Base-by-base conservation (phyloP, 352 stramenopile species). In the Blastocystis sp. region DNA sequence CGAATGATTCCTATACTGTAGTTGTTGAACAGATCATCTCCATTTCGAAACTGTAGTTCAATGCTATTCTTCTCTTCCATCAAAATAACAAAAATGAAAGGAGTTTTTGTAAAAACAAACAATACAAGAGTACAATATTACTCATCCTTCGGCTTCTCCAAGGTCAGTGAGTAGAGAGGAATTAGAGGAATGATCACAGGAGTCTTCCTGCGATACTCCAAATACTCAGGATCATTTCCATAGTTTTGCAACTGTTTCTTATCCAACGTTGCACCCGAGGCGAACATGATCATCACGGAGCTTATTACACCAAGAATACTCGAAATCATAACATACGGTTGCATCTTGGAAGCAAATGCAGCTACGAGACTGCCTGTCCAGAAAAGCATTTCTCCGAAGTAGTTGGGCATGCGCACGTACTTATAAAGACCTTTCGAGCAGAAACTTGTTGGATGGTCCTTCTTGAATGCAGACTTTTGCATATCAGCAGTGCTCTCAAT, bases 21-120 rank as follows among this genome's bases (percentile, higher is more conserved):
- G 63, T 87, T 87, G 15, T 87, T 73, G 76, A 87, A 87, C 39
- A 87, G 39, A 75, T 87, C 76, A 15, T 87, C 76, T 3, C 59
- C 76, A 26, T 56, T 47, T 55, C 76, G 53, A 26, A 87, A 87
- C 43, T 87, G 7, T 0, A 87, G 26, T 23, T 73, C 55, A 34
- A 87, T 80, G n/a, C 41, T 80, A 7, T 45, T 50, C 18, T 7
- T 8, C 23, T 37, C 47, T 26, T 80, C 70, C 70, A 80, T 80
- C 20, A 20, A 7, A 13, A 26, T 8, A 20, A 76, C 34, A 55
- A 13, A 18, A 76, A 1, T 15, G 61, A 70, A 47, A 76, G 64
- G 18, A 76, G 39, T 47, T 43, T 29, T 54, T 47, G 23, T 34
- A 29, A 69, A 76, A 41, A 34, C 61, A 34, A 70, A 70, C 23